These are phyloP conservation scores for Lipomyces mesembrius DNA, from an alignment of 805 yeast genomes.

Conservation along the genomic window DNA sequence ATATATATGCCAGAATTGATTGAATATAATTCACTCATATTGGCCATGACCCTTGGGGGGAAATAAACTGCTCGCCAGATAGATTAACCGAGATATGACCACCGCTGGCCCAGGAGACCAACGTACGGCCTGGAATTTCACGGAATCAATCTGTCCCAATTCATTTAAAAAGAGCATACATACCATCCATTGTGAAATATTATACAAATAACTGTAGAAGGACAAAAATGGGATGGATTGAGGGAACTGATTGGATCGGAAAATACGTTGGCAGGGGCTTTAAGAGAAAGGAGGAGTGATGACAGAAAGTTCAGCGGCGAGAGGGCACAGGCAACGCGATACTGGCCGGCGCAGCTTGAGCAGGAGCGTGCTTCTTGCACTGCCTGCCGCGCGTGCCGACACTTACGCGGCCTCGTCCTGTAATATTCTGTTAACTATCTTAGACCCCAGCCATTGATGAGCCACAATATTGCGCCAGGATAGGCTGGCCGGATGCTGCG, in stretches of 20 bases:
- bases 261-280: slow-evolving; percentile 9
- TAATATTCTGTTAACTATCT: slow-evolving; percentile 2
- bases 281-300: slow-evolving; percentile 18
- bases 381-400: slow-evolving; percentile 23
- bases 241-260: slow-evolving; percentile 5
- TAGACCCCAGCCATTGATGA: neutral
- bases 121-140: neutral
- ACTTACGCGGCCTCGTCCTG: slow-evolving; percentile 4
- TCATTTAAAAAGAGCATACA: slow-evolving; percentile 8
- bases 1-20: neutral
- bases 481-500: neutral
- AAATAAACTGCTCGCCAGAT: neutral
- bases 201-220: neutral
- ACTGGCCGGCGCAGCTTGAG: neutral
- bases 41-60: neutral
- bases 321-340: neutral
- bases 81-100: neutral
- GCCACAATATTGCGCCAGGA: neutral
- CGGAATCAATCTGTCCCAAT: slow-evolving; percentile 6
- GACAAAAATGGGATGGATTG: slow-evolving; percentile 1
- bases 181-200: slow-evolving; percentile 35
- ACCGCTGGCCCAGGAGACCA: neutral
- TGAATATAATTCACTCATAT: neutral
- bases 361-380: neutral
- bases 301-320: slow-evolving; percentile 12